A percentile compares a stretch with the other conserved stretches of the same genome.
These are phyloP conservation scores for Candida pseudofarinosa DNA, from an alignment of 805 yeast genomes.

Conservation along the genomic window DNA sequence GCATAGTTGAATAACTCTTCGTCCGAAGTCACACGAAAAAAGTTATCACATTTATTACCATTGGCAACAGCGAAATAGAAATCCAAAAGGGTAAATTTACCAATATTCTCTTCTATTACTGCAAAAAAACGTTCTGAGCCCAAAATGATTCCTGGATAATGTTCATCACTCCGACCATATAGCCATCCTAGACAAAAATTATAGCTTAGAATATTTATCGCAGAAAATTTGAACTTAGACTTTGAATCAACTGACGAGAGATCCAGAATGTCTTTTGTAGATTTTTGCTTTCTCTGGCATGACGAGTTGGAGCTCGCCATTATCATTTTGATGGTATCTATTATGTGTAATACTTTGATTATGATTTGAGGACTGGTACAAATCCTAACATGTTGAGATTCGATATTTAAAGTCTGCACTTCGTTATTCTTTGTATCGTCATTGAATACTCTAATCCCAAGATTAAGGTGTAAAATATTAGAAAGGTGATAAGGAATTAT, in stretches of 20 bases:
- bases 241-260: not conserved
- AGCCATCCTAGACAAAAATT: constrained; percentile 78
- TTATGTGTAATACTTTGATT: constrained; percentile 32
- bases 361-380: constrained; percentile 52
- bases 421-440: constrained; percentile 18
- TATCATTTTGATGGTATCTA: constrained; percentile 18
- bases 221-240: constrained; percentile 29
- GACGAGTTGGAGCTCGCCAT: not conserved
- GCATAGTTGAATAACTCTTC: constrained; percentile 53
- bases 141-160: constrained; percentile 65
- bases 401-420: constrained; percentile 50
- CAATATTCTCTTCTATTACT: constrained; percentile 55
- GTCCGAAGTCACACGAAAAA: constrained; percentile 46
- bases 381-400: constrained; percentile 55
- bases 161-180: constrained; percentile 44
- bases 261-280: not conserved
- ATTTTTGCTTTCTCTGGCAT: not conserved
- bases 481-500: constrained; percentile 40
- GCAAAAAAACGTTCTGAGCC: constrained; percentile 77
- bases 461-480: constrained; percentile 40
- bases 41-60: constrained; percentile 49
- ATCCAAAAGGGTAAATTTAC: constrained; percentile 64
- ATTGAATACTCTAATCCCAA: constrained; percentile 42
- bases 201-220: constrained; percentile 57
- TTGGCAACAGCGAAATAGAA: constrained; percentile 71